Conservation (phyloP, 495 filamentous ascomycete species). For the Immersiella caudata region DNA sequence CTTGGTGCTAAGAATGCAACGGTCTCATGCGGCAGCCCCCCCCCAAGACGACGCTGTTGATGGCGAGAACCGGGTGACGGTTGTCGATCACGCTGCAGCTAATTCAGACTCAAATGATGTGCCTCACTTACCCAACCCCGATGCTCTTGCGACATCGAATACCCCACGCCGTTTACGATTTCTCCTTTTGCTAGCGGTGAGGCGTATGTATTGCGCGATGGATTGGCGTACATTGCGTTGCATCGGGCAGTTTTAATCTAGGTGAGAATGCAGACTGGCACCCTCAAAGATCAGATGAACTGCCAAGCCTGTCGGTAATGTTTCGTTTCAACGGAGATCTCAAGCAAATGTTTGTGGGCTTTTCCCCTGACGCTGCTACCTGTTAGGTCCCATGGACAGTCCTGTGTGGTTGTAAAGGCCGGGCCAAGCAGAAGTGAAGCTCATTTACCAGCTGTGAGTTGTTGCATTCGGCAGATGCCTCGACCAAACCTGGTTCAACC, state of each 20-base stretch:
- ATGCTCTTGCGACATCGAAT: not conserved
- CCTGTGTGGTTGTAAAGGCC: not conserved
- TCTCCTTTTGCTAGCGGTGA: not conserved
- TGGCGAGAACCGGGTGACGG: slow-evolving; percentile 28
- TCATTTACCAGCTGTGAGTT: slow-evolving; percentile 19
- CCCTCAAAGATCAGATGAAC: slow-evolving; percentile 30
- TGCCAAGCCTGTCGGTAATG: slow-evolving; percentile 12
- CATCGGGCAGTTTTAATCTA: slow-evolving; percentile 19
- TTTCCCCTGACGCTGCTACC: not conserved
- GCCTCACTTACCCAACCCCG: slow-evolving; percentile 7
- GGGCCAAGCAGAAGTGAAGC: slow-evolving; percentile 2
- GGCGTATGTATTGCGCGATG: slow-evolving; percentile 17
- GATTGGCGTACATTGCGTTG: slow-evolving; percentile 20
- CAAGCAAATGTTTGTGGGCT: not conserved
- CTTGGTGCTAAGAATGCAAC: slow-evolving; percentile 30
- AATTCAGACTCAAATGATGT: not conserved
- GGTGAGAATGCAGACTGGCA: slow-evolving; percentile 2
- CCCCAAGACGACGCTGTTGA: slow-evolving; percentile 15
- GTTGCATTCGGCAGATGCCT: slow-evolving; percentile 22
- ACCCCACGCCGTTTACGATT: slow-evolving; percentile 16
- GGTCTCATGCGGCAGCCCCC: slow-evolving; percentile 19
- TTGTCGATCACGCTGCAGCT: slow-evolving; percentile 33
- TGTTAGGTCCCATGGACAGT: not conserved
- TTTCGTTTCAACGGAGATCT: not conserved
- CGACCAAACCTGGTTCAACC: slow-evolving; percentile 14